These are phyloP conservation scores for Alternaria longipes DNA, from an alignment of 2,329 filamentous ascomycete genomes.

Conservation along the genomic window DNA sequence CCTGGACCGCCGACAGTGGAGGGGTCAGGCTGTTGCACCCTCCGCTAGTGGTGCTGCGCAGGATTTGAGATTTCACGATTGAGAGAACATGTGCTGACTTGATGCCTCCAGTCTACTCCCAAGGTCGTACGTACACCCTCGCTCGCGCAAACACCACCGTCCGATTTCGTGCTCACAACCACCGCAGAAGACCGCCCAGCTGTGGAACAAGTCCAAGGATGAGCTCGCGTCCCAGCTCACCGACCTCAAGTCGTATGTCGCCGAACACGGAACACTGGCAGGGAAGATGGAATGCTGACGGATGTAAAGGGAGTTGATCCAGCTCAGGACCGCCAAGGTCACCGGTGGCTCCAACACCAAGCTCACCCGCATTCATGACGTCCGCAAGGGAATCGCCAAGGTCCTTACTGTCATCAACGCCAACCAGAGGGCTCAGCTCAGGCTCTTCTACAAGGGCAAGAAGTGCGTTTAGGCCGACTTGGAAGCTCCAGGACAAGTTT, in stretches of 20 bases:
- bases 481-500: slow-evolving; percentile 9
- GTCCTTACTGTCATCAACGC: slow-evolving; percentile 99
- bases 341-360: slow-evolving; percentile 90
- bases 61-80: slow-evolving; percentile 27
- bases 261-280: slow-evolving; percentile 14
- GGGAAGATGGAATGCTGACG: slow-evolving; percentile 41
- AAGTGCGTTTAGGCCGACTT: slow-evolving; percentile 62
- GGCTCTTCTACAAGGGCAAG: slow-evolving; percentile 99
- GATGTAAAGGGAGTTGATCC: slow-evolving; percentile 75
- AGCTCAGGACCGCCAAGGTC: slow-evolving; percentile 98
- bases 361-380: slow-evolving; percentile 83
- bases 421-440: slow-evolving; percentile 95
- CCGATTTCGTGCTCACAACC: slow-evolving; percentile 47
- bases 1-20: slow-evolving; percentile 14
- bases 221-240: slow-evolving; percentile 80
- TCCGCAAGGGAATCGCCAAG: slow-evolving; percentile 99
- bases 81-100: slow-evolving; percentile 40
- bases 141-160: slow-evolving; percentile 36
- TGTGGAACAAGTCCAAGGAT: slow-evolving; percentile 99
- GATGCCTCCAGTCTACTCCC: slow-evolving; percentile 61
- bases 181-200: slow-evolving; percentile 80
- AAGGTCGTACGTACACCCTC: slow-evolving; percentile 66
- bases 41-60: slow-evolving; percentile 30
- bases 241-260: slow-evolving; percentile 51
- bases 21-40: slow-evolving; percentile 27